phyloP scores from a whole-genome alignment of 331 rosid genomes.

The Malus hybrid region DNA sequence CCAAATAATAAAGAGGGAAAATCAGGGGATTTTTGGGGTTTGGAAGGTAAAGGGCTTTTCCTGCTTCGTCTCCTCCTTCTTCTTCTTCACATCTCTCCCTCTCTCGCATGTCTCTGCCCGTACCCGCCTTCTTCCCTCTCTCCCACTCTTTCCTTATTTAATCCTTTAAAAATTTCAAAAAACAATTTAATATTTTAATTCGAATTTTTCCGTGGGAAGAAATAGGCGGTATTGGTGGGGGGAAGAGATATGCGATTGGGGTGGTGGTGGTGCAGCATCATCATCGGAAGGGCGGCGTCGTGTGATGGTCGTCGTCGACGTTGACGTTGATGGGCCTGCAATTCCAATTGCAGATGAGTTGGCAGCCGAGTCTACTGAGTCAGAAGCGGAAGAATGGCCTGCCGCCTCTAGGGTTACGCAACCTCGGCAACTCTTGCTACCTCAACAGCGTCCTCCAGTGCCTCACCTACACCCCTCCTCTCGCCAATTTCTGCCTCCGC shows the following conservation, averaged over 20 bases:
- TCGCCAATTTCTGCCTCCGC: conserved; percentile 97
- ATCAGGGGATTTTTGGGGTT: conserved; percentile 6
- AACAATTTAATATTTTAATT: not conserved
- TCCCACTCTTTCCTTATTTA: not conserved
- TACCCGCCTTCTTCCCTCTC: not conserved
- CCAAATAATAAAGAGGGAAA: not conserved
- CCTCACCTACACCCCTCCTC: conserved; percentile 98
- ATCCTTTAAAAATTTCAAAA: not conserved
- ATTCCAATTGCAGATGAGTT: conserved; percentile 70
- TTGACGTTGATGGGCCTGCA: conserved; percentile 73
- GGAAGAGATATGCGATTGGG: conserved; percentile 62
- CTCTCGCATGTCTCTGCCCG: not conserved
- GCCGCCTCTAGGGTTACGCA: conserved; percentile 80
- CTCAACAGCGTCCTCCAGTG: conserved; percentile 99
- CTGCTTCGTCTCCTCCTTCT: not conserved
- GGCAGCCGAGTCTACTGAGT: conserved; percentile 89
- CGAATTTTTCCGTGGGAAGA: not conserved
- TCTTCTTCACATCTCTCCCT: not conserved
- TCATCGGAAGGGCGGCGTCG: conserved; percentile 25
- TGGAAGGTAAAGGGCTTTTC: not conserved
- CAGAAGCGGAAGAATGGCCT: conserved; percentile 71
- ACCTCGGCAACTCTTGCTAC: conserved; percentile 97
- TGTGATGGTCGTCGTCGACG: conserved; percentile 37
- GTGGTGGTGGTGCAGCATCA: conserved; percentile 44
- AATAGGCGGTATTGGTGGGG: not conserved